Conservation (phyloP, 2,329 filamentous ascomycete genomes). For the Clarireedia homoeocarpa region DNA sequence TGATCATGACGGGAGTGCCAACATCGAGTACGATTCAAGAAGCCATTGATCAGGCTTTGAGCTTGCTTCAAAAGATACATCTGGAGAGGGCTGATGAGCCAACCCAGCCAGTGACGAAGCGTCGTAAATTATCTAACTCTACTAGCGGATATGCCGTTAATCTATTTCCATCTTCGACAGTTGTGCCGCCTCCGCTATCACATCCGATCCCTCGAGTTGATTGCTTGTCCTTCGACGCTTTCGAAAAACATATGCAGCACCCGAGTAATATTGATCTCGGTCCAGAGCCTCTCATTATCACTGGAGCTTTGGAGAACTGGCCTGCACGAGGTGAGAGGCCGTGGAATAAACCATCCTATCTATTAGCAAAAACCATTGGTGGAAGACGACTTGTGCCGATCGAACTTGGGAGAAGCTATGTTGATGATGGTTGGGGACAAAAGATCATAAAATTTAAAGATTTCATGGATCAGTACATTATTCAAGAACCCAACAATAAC, state of each 20-base stretch:
- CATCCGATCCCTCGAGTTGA: conserved; percentile 33
- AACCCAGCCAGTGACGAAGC: conserved; percentile 14
- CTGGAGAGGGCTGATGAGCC: neutral
- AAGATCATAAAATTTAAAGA: conserved; percentile 65
- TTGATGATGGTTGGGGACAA: conserved; percentile 78
- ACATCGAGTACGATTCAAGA: neutral
- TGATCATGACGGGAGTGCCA: conserved; percentile 27
- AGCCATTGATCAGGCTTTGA: conserved; percentile 49
- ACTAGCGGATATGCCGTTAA: neutral
- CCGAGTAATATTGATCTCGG: conserved; percentile 31
- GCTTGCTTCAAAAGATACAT: conserved; percentile 52
- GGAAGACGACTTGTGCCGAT: conserved; percentile 78
- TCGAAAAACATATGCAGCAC: conserved; percentile 52
- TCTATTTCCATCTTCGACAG: conserved; percentile 14
- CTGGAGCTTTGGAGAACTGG: conserved; percentile 60
- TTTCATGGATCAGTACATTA: conserved; percentile 47
- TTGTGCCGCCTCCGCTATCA: conserved; percentile 36
- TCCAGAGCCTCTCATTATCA: conserved; percentile 61
- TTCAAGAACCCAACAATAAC: neutral
- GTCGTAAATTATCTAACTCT: conserved; percentile 12
- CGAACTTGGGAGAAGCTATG: conserved; percentile 81
- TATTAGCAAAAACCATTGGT: conserved; percentile 63
- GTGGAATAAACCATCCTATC: conserved; percentile 70
- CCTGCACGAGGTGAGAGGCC: conserved; percentile 60
- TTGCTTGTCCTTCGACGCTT: conserved; percentile 44